Evolutionary conservation across 73 alveolate genomes (phyloP), one percentile per base, ranked within the genome.

Genomic region (Uronychia setigera): DNA sequence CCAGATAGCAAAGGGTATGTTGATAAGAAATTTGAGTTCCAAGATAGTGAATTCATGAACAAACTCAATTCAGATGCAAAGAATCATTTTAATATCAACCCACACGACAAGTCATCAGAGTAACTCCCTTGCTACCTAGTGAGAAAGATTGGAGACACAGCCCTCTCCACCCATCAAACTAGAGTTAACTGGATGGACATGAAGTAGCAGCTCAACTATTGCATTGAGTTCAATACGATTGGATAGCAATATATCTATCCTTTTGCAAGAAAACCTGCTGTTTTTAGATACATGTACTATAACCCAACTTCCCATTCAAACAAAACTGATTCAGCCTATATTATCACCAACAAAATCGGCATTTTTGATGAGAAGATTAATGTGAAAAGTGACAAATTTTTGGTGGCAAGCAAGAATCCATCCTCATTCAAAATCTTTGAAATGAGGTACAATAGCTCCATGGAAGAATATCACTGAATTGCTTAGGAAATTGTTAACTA

Each of bases 401-500:
- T 84, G 78, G 80, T 31, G 59, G 9, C 26, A 28, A 13, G 46
- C 59, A 1, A 29, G 9, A 34, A 79, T 33, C 92, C 82, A 1
- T 30, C 35, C 26, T 31, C 79, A 0, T 31, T 84, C 33, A 33
- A 58, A 19, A 60, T 86, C 26, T 79, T 78, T 86, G 76, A 78
- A 31, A 30, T 86, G 0, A 29, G 59, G 26, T 60, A 86, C 75
- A 79, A 33, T 77, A 58, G 33, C 33, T 30, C 84, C 5, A 60
- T 86, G 27, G 81, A 76, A 5, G 26, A 31, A 14, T 86, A 78
- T 33, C 25, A 79, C 28, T 5, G 57, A 31, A 79, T 59, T 1
- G 92, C 92, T 1, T 78, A 35, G 78, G 74, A 86, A 32, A 27
- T 86, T 32, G 35, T 86, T 1, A 9, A 1, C 0, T 79, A 79